These are phyloP conservation scores for Stachybotrys chartarum DNA, from an alignment of 2,329 filamentous ascomycete genomes.

Conservation along the genomic window DNA sequence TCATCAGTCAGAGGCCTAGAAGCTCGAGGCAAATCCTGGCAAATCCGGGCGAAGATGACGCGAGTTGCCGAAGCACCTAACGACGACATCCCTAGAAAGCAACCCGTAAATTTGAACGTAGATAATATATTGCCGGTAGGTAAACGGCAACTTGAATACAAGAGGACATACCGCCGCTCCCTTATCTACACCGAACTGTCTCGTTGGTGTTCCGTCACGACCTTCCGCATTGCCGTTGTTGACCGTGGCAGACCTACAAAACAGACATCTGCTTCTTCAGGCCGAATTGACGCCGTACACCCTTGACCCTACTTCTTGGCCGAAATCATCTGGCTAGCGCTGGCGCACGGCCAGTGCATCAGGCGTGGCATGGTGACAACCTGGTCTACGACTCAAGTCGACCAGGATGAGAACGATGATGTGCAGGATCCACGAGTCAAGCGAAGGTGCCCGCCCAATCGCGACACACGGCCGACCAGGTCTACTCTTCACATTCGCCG, in stretches of 20 bases:
- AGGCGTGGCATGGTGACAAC: slow-evolving; percentile 11
- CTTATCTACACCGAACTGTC: no score
- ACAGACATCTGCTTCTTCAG: not conserved
- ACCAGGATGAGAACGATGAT: slow-evolving; percentile 14
- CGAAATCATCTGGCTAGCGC: not conserved
- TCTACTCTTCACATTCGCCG: not conserved
- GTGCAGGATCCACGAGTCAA: slow-evolving; percentile 29
- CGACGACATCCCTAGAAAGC: not conserved
- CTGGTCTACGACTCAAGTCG: not conserved
- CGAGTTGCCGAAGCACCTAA: not conserved
- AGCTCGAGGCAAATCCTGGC: not conserved
- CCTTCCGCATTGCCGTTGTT: no score
- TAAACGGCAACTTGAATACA: no score
- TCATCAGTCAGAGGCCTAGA: not conserved
- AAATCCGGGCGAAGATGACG: not conserved
- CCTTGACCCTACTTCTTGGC: not conserved
- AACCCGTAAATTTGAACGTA: not conserved
- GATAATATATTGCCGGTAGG: no score
- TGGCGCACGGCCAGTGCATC: slow-evolving; percentile 16
- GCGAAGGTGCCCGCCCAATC: slow-evolving; percentile 8
- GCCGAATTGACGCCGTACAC: slow-evolving; percentile 1
- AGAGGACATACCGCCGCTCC: no score
- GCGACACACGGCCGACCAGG: slow-evolving; percentile 2
- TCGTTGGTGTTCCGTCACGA: no score
- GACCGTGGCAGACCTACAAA: not conserved